Conservation (phyloP, 345 rosid species). For the Luvunga scandens region DNA sequence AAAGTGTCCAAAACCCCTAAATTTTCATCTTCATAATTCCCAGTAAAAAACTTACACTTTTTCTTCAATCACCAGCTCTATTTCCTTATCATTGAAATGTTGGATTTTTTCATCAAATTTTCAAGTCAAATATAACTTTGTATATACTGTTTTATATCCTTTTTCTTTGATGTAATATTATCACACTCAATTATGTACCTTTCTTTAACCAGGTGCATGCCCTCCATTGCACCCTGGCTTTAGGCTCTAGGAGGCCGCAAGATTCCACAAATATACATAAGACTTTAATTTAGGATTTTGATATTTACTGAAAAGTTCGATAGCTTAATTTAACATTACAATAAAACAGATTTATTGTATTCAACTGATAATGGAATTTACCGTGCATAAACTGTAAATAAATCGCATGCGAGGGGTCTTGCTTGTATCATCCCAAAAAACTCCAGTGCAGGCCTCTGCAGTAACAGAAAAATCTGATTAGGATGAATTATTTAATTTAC, state of each 20-base stretch:
- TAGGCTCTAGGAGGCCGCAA: background rate
- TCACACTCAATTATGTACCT: background rate
- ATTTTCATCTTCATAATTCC: background rate
- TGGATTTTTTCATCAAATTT: background rate
- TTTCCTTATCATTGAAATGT: background rate
- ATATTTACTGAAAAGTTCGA: background rate
- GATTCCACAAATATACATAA: background rate
- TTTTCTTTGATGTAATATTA: background rate
- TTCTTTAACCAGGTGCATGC: background rate
- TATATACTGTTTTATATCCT: background rate
- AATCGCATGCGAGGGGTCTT: conserved; percentile 77
- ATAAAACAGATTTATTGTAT: too few species aligned
- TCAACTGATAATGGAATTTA: conserved; percentile 20
- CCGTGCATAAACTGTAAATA: conserved; percentile 79
- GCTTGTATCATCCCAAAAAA: conserved; percentile 90
- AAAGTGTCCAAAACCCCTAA: background rate
- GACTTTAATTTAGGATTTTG: background rate
- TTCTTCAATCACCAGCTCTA: background rate
- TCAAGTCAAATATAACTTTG: background rate
- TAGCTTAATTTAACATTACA: background rate
- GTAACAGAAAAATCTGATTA: conserved; percentile 19
- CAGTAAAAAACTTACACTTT: background rate
- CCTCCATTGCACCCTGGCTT: background rate
- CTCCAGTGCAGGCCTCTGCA: conserved; percentile 81
- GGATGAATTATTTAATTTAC: background rate